These are phyloP conservation scores for Ensete glaucum DNA, from an alignment of 176 grass and related monocot species.

Conservation along the genomic window DNA sequence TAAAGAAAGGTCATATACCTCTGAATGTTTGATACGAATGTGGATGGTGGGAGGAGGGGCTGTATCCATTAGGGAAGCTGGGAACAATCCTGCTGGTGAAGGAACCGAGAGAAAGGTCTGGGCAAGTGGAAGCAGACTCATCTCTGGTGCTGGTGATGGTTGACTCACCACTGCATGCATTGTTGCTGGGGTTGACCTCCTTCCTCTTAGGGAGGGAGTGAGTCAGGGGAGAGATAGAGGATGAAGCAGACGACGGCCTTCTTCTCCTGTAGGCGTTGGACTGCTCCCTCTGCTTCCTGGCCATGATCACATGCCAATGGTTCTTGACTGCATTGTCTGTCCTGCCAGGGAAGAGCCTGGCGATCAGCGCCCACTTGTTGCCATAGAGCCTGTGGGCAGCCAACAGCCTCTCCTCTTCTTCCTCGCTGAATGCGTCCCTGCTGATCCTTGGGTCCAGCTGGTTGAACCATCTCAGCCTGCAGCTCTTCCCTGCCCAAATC, in stretches of 20 bases:
- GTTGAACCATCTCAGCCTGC: constrained; percentile 11
- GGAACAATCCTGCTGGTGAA: neutral
- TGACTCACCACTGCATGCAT: neutral
- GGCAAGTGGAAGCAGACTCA: neutral
- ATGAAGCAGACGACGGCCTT: neutral
- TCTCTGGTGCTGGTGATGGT: neutral
- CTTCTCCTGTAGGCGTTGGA: neutral
- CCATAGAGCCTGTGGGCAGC: constrained; percentile 6
- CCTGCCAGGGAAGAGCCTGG: constrained; percentile 8
- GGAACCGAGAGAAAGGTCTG: neutral
- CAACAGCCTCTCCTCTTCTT: constrained; percentile 9
- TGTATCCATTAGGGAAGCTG: neutral
- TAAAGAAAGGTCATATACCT: neutral
- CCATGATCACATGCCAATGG: constrained; percentile 13
- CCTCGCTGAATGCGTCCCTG: constrained; percentile 4
- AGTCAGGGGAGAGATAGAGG: neutral
- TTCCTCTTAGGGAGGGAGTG: no score
- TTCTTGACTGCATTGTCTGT: constrained; percentile 13
- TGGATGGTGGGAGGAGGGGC: neutral
- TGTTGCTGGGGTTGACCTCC: neutral
- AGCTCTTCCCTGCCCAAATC: neutral
- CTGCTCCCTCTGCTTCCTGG: constrained; percentile 8
- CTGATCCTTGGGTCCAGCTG: constrained; percentile 13
- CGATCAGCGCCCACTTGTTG: constrained; percentile 9
- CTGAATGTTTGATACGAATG: neutral